These are phyloP conservation scores for Psilocybe tampanensis DNA, from an alignment of 768 basidiomycete species.

Conservation along the genomic window DNA sequence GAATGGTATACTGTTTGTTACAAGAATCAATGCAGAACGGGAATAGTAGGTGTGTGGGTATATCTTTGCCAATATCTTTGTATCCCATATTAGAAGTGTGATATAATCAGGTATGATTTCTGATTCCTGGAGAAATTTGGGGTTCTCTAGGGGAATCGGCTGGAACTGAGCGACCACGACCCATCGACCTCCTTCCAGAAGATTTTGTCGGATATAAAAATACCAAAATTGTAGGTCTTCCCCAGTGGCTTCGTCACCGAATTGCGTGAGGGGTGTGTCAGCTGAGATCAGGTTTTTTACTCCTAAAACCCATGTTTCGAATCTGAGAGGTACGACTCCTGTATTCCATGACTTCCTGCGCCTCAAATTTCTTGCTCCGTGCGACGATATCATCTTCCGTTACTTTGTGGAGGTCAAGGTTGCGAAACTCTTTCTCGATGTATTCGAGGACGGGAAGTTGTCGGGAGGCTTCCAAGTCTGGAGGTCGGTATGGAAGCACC, in stretches of 20 bases:
- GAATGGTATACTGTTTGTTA: too few species aligned
- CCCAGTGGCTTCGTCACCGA: neutral
- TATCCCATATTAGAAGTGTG: too few species aligned
- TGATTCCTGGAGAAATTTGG: too few species aligned
- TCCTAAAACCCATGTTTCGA: neutral
- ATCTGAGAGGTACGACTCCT: neutral
- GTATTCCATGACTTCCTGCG: neutral
- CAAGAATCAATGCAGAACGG: too few species aligned
- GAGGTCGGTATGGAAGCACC: slow-evolving; percentile 30
- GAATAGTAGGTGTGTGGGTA: too few species aligned
- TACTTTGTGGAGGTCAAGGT: neutral
- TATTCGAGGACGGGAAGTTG: slow-evolving; percentile 38
- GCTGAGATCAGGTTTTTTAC: too few species aligned
- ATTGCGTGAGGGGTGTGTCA: neutral
- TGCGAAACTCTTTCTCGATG: slow-evolving; percentile 36
- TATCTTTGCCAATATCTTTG: too few species aligned
- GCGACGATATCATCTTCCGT: neutral
- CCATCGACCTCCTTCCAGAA: too few species aligned
- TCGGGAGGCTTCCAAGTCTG: slow-evolving; percentile 32
- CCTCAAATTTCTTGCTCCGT: neutral
- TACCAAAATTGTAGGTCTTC: neutral
- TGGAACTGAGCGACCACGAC: too few species aligned
- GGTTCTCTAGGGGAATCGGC: too few species aligned
- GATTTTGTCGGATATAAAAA: neutral
- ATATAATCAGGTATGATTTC: too few species aligned